phyloP scores from a whole-genome alignment of 73 alveolate genomes.

The Paramecium biaurelia region DNA sequence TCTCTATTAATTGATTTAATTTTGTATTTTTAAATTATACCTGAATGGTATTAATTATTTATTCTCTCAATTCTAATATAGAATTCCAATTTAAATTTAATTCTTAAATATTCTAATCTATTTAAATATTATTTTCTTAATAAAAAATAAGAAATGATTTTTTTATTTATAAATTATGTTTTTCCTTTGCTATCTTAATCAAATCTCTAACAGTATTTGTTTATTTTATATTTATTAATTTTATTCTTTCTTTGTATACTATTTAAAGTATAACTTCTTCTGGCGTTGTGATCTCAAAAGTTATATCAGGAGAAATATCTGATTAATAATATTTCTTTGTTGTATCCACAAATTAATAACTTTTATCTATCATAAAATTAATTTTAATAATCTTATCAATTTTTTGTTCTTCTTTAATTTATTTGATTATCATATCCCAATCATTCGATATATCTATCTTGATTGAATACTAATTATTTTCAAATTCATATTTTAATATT shows the following conservation, averaged over 20 bases:
- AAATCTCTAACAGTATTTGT: not conserved
- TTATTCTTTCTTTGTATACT: not conserved
- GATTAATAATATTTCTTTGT: not conserved
- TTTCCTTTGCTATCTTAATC: not conserved
- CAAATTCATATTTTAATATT: not conserved
- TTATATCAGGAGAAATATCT: not conserved
- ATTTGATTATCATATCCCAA: not conserved
- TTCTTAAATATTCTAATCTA: not conserved
- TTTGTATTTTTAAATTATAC: not conserved
- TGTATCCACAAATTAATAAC: not conserved
- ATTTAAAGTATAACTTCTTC: not conserved
- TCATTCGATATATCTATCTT: not conserved
- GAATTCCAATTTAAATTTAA: not conserved
- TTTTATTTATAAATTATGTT: not conserved
- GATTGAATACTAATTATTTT: not conserved
- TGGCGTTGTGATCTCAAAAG: not conserved
- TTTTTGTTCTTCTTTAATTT: not conserved
- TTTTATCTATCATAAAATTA: not conserved
- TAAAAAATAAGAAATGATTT: not conserved
- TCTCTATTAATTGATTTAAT: not conserved
- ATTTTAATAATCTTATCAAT: not conserved
- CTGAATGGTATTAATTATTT: not conserved
- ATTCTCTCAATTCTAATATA: not conserved
- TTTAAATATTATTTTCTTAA: not conserved
- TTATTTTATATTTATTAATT: not conserved